These are phyloP conservation scores for Tuber calosporum DNA, from an alignment of 495 filamentous ascomycete species.

Conservation along the genomic window DNA sequence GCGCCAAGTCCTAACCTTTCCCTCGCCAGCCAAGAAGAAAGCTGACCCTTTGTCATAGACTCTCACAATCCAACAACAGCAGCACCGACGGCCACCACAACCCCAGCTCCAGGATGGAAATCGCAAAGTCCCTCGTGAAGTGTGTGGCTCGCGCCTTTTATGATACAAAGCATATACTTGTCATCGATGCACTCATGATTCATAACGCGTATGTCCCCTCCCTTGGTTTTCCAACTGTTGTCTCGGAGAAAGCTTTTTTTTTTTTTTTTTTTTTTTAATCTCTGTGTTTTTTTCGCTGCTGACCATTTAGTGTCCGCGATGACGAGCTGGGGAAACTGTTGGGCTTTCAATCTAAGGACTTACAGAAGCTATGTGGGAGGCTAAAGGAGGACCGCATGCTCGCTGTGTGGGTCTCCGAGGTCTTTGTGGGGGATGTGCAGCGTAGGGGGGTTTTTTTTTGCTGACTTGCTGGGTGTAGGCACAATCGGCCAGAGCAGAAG, in stretches of 20 bases:
- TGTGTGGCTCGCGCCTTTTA: slow-evolving; percentile 89
- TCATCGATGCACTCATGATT: slow-evolving; percentile 84
- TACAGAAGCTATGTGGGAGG: slow-evolving; percentile 76
- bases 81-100: not conserved
- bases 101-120: slow-evolving; percentile 55
- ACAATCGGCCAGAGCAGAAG: slow-evolving; percentile 68
- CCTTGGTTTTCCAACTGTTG: slow-evolving; percentile 23
- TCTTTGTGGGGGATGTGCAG: not conserved
- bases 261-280: not conserved
- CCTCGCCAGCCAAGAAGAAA: not conserved
- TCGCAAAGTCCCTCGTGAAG: slow-evolving; percentile 79
- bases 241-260: slow-evolving; percentile 20
- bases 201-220: slow-evolving; percentile 70
- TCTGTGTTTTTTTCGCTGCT: not conserved
- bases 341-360: slow-evolving; percentile 76
- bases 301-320: slow-evolving; percentile 55
- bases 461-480: slow-evolving; percentile 47
- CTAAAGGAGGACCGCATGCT: slow-evolving; percentile 81
- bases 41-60: not conserved
- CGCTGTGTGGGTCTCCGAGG: slow-evolving; percentile 50
- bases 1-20: not conserved
- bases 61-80: not conserved
- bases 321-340: slow-evolving; percentile 80
- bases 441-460: not conserved
- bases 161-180: slow-evolving; percentile 75